These are phyloP conservation scores for Lizonia empirigonia DNA, from an alignment of 2,329 filamentous ascomycete species.

Conservation along the genomic window DNA sequence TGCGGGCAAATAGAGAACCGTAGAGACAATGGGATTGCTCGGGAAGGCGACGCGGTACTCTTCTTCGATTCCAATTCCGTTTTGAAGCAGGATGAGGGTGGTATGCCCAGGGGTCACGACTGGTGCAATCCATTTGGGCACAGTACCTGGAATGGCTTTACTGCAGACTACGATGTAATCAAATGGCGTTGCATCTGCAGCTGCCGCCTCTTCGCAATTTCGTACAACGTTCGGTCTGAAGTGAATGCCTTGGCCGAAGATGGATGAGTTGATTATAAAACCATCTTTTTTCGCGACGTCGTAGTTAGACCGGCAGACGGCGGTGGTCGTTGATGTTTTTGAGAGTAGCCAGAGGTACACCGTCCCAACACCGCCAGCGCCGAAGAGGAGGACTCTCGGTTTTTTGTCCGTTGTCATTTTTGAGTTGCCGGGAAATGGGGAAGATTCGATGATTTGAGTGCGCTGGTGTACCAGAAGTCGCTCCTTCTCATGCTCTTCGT, in stretches of 20 bases:
- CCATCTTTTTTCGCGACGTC: constrained; percentile 48
- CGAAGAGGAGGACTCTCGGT: constrained; percentile 48
- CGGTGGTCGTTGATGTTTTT: constrained; percentile 49
- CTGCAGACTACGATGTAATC: constrained; percentile 57
- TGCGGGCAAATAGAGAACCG: constrained; percentile 61
- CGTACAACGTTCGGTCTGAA: constrained; percentile 46
- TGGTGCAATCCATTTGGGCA: constrained; percentile 47
- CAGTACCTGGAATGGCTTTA: constrained; percentile 53
- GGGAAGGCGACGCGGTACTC: constrained; percentile 59
- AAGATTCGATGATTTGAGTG: background rate
- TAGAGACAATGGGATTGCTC: constrained; percentile 59
- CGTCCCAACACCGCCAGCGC: constrained; percentile 51
- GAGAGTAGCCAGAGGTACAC: constrained; percentile 52
- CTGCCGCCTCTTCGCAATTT: constrained; percentile 45
- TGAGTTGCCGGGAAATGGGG: background rate
- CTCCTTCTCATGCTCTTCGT: background rate
- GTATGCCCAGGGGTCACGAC: constrained; percentile 52
- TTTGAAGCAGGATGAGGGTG: constrained; percentile 65
- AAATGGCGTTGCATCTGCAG: constrained; percentile 35
- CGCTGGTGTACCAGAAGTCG: background rate
- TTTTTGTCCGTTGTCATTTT: constrained; percentile 16
- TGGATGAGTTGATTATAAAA: constrained; percentile 50
- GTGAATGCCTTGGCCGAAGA: constrained; percentile 45
- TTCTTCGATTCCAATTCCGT: constrained; percentile 66
- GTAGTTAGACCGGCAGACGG: constrained; percentile 55